phyloP scores from a whole-genome alignment of 2,329 filamentous ascomycete genomes.

The Penicillium sp. region DNA sequence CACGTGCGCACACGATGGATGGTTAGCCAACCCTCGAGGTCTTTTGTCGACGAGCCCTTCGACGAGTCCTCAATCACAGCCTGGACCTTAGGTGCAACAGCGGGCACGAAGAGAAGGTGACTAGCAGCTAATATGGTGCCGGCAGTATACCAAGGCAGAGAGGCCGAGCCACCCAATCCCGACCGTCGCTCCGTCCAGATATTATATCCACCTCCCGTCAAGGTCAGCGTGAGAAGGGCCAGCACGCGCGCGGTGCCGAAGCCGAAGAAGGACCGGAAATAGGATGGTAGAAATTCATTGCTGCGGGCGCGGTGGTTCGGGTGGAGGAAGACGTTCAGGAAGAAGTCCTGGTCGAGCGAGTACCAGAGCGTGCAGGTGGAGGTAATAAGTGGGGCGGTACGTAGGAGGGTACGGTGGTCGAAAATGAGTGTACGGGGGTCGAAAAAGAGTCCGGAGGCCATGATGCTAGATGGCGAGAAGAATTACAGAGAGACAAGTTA shows the following conservation, averaged over 20 bases:
- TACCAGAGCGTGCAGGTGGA: constrained; percentile 49
- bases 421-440: not conserved
- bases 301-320: constrained; percentile 15
- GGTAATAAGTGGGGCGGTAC: constrained; percentile 49
- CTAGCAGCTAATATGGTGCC: not conserved
- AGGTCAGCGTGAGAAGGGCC: constrained; percentile 28
- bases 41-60: not conserved
- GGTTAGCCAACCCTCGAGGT: not conserved
- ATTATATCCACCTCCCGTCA: not conserved
- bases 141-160: not conserved
- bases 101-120: not conserved
- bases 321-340: constrained; percentile 21
- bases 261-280: constrained; percentile 46
- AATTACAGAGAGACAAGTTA: not conserved
- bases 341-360: constrained; percentile 41
- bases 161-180: not conserved
- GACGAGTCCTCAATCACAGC: not conserved
- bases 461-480: not conserved
- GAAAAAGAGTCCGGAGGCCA: not conserved
- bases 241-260: constrained; percentile 36
- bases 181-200: not conserved
- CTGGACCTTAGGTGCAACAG: not conserved
- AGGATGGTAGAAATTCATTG: constrained; percentile 42
- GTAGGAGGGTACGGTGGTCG: constrained; percentile 25
- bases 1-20: not conserved